These are phyloP conservation scores for Echria macrotheca DNA, from an alignment of 495 filamentous ascomycete species.

Conservation along the genomic window DNA sequence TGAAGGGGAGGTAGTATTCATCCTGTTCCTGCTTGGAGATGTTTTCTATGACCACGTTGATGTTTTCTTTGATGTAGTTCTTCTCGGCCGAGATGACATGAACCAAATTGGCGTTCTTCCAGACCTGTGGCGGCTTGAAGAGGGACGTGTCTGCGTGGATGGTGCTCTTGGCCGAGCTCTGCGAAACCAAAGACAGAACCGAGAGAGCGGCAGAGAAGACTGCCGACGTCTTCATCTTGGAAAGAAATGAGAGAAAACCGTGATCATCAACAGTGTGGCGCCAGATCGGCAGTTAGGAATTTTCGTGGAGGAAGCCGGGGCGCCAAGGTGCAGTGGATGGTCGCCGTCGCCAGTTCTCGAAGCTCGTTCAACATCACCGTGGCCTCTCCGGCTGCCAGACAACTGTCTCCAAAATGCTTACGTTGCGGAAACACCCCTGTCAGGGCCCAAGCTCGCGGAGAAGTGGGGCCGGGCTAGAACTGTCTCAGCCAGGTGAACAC, in stretches of 20 bases:
- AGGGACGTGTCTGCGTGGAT: conserved; percentile 39
- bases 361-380: conserved; percentile 26
- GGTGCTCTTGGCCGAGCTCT: conserved; percentile 32
- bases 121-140: conserved; percentile 84
- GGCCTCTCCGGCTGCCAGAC: conserved; percentile 25
- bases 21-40: conserved; percentile 63
- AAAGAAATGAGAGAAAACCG: conserved; percentile 20
- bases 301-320: conserved; percentile 1
- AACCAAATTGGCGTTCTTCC: conserved; percentile 86
- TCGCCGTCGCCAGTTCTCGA: conserved; percentile 8
- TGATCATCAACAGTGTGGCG: conserved; percentile 33
- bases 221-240: conserved; percentile 51
- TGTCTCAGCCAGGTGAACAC: neutral
- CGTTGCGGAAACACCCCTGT: conserved; percentile 33
- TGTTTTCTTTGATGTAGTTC: conserved; percentile 76
- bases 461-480: neutral
- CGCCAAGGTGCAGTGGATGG: neutral
- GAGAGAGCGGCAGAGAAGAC: conserved; percentile 46
- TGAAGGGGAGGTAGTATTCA: conserved; percentile 87
- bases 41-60: conserved; percentile 95
- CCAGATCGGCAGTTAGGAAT: conserved; percentile 15
- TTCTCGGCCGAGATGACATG: conserved; percentile 90
- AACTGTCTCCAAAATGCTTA: conserved; percentile 34
- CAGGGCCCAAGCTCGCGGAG: neutral
- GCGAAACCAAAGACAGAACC: conserved; percentile 36